Base-by-base conservation (phyloP, 1,284 basidiomycete species). In the Entoloma clypeatum region DNA sequence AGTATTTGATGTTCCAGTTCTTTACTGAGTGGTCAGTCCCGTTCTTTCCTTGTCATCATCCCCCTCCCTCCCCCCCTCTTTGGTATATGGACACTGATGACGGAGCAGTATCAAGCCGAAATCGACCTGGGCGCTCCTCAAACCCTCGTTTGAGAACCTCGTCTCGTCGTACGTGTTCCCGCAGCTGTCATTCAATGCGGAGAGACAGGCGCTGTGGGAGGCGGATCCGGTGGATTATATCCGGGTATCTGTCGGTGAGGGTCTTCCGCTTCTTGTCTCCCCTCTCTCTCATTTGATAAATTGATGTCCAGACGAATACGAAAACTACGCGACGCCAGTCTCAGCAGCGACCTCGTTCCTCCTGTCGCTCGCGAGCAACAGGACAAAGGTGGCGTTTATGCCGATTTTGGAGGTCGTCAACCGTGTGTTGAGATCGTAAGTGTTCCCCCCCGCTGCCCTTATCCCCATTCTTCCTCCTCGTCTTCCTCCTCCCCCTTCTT, bases 81-180 rank as follows among this genome's bases (percentile, higher is more conserved):
- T n/a, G n/a, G n/a, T n/a, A n/a, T n/a, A n/a, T n/a, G n/a, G n/a
- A n/a, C n/a, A n/a, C n/a, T n/a, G n/a, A n/a, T n/a, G n/a, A n/a
- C n/a, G n/a, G n/a, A n/a, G n/a, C 43, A 92, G 89, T 53, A 79
- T 93, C 50, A 92, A 92, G 65, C 90, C 90, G 7, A 91, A 89
- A 57, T 76, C 85, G 11, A 93, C 87, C 3, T 93, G 90, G 89
- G 67, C 72, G 2, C 71, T 88, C 25, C 73, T 93, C 56, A 92
- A 91, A 60, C 88, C 89, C 14, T 89, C 90, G 53, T 77, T 85
- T 34, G 71, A 86, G 55, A 77, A 65, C 4, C 74, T 93, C 4
- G 75, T 92, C 11, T 78, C 82, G 9, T 74, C 71, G 26, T 90
- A 91, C 53, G 79, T 87, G 6, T 92, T 91, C 69, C 88, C 90